Base-by-base conservation (phyloP, 2,329 filamentous ascomycete genomes). In the Westerdykella ornata region DNA sequence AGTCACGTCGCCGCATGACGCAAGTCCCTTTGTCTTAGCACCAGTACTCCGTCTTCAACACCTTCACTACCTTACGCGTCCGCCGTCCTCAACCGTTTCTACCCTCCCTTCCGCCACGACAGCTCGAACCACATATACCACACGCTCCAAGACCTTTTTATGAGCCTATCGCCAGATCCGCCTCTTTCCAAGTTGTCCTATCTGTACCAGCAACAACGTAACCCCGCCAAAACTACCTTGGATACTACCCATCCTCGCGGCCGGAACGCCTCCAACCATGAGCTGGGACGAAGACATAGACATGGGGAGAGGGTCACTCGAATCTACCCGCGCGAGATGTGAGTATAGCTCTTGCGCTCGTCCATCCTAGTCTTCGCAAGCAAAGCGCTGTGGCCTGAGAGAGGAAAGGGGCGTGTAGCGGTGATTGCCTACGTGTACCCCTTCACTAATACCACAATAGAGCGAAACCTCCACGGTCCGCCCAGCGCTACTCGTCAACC, bases 261-360 rank as follows among this genome's bases (percentile, higher is more conserved):
- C 38, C 61, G 63, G 46, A 59, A 65, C 48, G 56, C 52, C 43
- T 59, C 62, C 54, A 59, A 60, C 55, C 44, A 67, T 67, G 64
- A 67, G 62, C 45, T 66, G 63, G 64, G 63, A 65, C 62, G 63
- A 65, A 48, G 57, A 60, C 59, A 64, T 60, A 65, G 59, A 46
- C 54, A 55, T 47, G 63, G 58, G 29, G 59, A 60, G 48, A 52
- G 59, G 44, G 59, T 65, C 55, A 67, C 62, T 41, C 54, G 63
- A 43, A 68, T 67, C 43, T 67, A 67, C 41, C 65, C 65, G 41
- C 48, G 60, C 51, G 54, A 67, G 53, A 58, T 68, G 65, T 67
- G 53, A 59, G 64, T 60, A 30, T 8, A 14, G 12, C 32, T 39
- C 28, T 38, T 31, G 36, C 36, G 13, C 14, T 26, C 28, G 16